Evolutionary conservation across 2,329 filamentous ascomycete species (phyloP), one percentile per base, ranked within the genome.

Genomic region (Ilyonectria sp.): DNA sequence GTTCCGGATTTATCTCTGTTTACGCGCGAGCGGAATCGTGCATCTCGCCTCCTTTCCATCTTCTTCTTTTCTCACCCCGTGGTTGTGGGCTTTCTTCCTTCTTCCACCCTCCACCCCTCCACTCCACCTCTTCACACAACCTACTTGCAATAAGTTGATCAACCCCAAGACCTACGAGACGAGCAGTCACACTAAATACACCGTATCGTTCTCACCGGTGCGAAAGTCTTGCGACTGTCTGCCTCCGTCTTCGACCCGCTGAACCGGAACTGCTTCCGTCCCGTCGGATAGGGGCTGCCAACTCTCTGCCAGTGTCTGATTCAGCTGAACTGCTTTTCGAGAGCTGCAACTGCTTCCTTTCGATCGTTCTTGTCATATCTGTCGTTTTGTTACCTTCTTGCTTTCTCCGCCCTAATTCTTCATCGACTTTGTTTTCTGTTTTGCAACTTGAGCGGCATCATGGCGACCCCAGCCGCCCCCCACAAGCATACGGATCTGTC

Each of bases 401-500:
- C 17, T 40, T 43, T n/a, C 40, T 23, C 19, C 1, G 44, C 44
- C 8, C 33, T 17, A 26, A 9, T 11, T 26, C 29, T 21, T 29
- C n/a, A 11, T 54, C 43, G n/a, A 13, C 11, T 17, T 46, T 43
- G 2, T 55, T 46, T 40, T 35, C 49, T 47, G 31, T 35, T 21
- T 35, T 63, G 10, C 44, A n/a, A 8, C 15, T 8, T 62, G 31
- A 52, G 11, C 21, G 2, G 26, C 35, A 40, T 6, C 6, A 52
- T 60, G 44, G 47, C 19, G 31, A 29, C 44, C 15, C 11, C 35
- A 44, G 33, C 44, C 8, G 26, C 57, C 9, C 11, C n/a, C 17
- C 43, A 21, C 19, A 55, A 50, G 5, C 59, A 73, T 35, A 35
- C 46, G 17, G 19, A 31, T 17, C 47, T 69, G 13, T 71, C 62